phyloP scores from a whole-genome alignment of 106 monocot species.

The Dioscorea zingiberensis region DNA sequence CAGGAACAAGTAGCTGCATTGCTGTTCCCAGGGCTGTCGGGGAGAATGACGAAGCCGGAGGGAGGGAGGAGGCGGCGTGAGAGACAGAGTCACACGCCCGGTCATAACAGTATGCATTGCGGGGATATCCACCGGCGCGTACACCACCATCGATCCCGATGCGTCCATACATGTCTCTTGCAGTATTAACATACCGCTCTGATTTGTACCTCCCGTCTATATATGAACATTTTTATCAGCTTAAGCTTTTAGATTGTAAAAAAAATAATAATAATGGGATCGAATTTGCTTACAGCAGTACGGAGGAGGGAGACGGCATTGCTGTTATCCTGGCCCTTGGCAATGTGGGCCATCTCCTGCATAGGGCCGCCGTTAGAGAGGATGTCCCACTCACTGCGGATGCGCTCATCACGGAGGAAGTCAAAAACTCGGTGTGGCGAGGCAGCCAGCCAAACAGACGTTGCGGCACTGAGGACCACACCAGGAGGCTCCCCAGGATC shows the following conservation, averaged over 20 bases:
- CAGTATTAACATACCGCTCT: slow-evolving; percentile 75
- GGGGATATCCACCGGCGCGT: slow-evolving; percentile 80
- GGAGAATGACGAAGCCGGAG: slow-evolving; percentile 67
- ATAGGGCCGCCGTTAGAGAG: slow-evolving; percentile 89
- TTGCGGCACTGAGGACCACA: slow-evolving; percentile 83
- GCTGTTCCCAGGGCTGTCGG: slow-evolving; percentile 22
- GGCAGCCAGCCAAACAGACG: slow-evolving; percentile 73
- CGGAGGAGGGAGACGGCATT: slow-evolving; percentile 82
- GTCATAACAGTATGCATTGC: slow-evolving; percentile 87
- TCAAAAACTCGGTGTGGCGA: slow-evolving; percentile 56
- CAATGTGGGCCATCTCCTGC: slow-evolving; percentile 90
- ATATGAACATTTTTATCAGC: neutral
- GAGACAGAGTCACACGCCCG: slow-evolving; percentile 83
- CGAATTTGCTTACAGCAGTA: slow-evolving; percentile 40
- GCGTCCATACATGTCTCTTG: slow-evolving; percentile 86
- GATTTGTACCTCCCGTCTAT: slow-evolving; percentile 47
- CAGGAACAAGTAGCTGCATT: neutral
- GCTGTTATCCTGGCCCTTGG: slow-evolving; percentile 81
- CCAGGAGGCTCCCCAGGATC: slow-evolving; percentile 87
- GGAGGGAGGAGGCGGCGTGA: slow-evolving; percentile 71
- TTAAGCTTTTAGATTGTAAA: too few relatives aligned
- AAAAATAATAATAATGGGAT: neutral
- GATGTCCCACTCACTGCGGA: slow-evolving; percentile 90
- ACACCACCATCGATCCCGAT: slow-evolving; percentile 71
- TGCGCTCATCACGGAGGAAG: slow-evolving; percentile 69